Base-by-base conservation (phyloP, 306 rosid species). In the Argentina anserina region DNA sequence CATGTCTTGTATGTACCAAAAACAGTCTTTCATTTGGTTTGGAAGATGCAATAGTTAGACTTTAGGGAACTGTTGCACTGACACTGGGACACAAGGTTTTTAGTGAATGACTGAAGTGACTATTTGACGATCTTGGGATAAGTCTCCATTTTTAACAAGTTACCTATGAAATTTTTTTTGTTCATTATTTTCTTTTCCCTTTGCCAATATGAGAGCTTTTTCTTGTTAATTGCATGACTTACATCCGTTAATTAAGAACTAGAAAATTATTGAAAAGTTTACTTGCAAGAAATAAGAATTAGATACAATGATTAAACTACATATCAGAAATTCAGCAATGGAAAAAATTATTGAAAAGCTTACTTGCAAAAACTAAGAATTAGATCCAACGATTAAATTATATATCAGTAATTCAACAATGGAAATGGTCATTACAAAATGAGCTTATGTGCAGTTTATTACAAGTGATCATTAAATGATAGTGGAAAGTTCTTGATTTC, bases 41-140 rank as follows among this genome's bases (percentile, higher is more conserved):
- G 70, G 60, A 79, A 79, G 75, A 37, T 33, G 74, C 36, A 42
- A 69, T 46, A 49, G 49, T 73, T 12, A 45, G 80, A 28, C 75
- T 86, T 78, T 85, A 67, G 88, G 88, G 75, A 78, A 87, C 66
- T 85, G 92, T 81, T 71, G 78, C 76, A 72, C 59, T 59, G 66
- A 61, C 42, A 61, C 39, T 18, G 71, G 63, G 73, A 70, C 73
- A 75, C 79, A 74, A 58, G 65, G 83, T 79, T 73, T 47, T 71
- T 78, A 39, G 71, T 80, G 67, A 81, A 74, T 17, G 70, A 73
- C 65, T 53, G 70, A 46, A 59, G 43, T 76, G 65, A 83, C 84
- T 50, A 41, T 42, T 73, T 77, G 49, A 56, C 70, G 72, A 70
- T 74, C 81, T 82, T 46, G 72, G 80, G 75, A 39, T 75, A 59